These are phyloP conservation scores for Tolypocladium tropicale DNA, from an alignment of 2,329 filamentous ascomycete species.

Conservation along the genomic window DNA sequence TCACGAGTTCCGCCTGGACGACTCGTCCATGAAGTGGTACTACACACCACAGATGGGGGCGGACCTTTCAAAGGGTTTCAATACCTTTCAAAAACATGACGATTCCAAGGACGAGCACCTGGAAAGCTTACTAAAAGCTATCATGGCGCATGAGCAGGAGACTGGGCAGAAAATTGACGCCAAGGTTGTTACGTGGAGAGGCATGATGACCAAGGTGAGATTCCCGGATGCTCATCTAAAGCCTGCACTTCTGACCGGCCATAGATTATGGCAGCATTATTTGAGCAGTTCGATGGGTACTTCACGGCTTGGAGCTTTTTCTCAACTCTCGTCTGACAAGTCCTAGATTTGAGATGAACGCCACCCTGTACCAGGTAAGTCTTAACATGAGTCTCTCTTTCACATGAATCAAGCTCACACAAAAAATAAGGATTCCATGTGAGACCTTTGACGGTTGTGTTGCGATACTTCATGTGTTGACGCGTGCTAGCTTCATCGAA, in stretches of 20 bases:
- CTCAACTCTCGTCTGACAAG: constrained; percentile 7
- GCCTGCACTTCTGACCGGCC: neutral
- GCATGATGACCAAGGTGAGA: constrained; percentile 93
- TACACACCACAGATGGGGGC: constrained; percentile 63
- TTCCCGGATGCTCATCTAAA: neutral
- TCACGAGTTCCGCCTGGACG: constrained; percentile 65
- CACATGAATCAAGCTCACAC: constrained; percentile 10
- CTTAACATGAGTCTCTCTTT: constrained; percentile 4
- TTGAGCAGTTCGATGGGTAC: constrained; percentile 70
- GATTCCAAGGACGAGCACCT: constrained; percentile 79
- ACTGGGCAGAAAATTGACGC: constrained; percentile 59
- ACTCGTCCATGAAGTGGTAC: constrained; percentile 78
- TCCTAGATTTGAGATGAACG: constrained; percentile 86
- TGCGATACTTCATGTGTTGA: neutral
- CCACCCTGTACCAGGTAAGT: constrained; percentile 76
- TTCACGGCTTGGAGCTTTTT: neutral
- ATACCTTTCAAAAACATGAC: constrained; percentile 74
- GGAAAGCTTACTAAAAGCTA: constrained; percentile 68
- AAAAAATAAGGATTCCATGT: constrained; percentile 39
- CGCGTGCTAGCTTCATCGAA: constrained; percentile 66
- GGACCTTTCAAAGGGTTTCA: constrained; percentile 72
- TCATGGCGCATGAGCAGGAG: constrained; percentile 62
- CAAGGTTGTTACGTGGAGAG: constrained; percentile 84
- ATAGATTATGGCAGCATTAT: constrained; percentile 78
- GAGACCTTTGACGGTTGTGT: constrained; percentile 13